Evolutionary conservation across 495 filamentous ascomycete species (phyloP), one percentile per base, ranked within the genome.

Genomic region (Penicillium nucicola): DNA sequence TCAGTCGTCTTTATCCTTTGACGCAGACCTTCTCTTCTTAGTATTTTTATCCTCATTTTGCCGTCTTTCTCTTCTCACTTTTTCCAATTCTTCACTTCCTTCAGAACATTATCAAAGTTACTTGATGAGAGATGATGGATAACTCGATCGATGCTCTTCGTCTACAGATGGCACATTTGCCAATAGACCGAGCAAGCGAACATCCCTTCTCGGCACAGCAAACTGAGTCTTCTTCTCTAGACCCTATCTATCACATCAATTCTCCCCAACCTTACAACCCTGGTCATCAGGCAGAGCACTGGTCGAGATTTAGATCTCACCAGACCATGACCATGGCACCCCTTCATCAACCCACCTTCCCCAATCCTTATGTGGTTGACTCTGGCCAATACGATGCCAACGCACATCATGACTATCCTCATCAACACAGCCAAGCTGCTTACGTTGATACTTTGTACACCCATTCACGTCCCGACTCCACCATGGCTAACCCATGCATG

Each of bases 281-380:
- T 40, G 56, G 53, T 20, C 45, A 54, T 20, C 23, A 45, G 14
- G 28, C 46, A 33, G 51, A 54, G 9, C 55, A 56, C 42, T 68
- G 66, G 66, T 18, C 59, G 43, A 58, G 50, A 38, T 66, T 52
- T 42, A 54, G 49, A 54, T 67, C 62, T 28, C 53, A 42, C 58
- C 58, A 18, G 40, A 22, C 43, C 25, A 55, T 55, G 11, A 53
- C 43, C 28, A 56, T 60, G 52, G 44, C 58, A 32, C 19, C 61
- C 22, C 50, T 40, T 49, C 64, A 64, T 13, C 47, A 59, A 22
- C 41, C 52, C 44, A 50, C 50, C 9, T 42, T 37, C 38, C 48
- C 20, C 38, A 35, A 47, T 36, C 48, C 30, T n/a, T 58, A 42
- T 8, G 25, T 28, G 7, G 25, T 28, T 9, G 30, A 18, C 23